Percentiles rank a stretch among this genome's conserved stretches.
Evolutionary conservation across 345 rosid genomes (phyloP).

Genomic region (Streptanthus diversifolius): DNA sequence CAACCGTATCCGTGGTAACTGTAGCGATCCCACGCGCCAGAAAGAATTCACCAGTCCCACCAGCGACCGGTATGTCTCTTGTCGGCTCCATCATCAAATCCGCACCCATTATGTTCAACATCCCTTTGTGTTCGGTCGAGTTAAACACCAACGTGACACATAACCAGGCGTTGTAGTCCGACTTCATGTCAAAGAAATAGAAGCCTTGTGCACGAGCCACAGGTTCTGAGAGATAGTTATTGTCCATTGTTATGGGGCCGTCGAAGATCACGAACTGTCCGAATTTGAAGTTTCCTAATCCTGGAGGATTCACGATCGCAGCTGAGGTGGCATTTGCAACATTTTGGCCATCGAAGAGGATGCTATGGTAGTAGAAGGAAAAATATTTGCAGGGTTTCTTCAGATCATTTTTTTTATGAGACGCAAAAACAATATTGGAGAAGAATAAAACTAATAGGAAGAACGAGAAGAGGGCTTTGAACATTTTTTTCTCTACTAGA

Average conservation of each 20-base stretch:
- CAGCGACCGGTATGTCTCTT: background rate
- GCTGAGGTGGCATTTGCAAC: background rate
- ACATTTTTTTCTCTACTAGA: background rate
- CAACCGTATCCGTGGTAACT: background rate
- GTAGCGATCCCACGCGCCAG: background rate
- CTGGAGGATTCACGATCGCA: background rate
- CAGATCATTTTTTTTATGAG: background rate
- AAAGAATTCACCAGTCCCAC: background rate
- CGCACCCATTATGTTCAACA: background rate
- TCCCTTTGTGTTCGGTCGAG: background rate
- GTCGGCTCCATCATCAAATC: background rate
- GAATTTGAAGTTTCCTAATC: background rate
- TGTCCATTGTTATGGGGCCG: background rate
- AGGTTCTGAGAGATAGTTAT: background rate
- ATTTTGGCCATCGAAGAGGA: background rate
- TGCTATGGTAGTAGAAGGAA: background rate
- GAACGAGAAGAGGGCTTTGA: background rate
- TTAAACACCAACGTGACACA: background rate
- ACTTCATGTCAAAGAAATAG: background rate
- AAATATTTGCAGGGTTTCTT: background rate
- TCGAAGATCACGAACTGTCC: background rate
- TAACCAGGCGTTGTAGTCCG: background rate
- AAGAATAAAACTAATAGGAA: background rate
- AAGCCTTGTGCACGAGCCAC: conserved; percentile 1
- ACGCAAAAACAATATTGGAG: background rate